phyloP scores from a whole-genome alignment of 495 filamentous ascomycete genomes.

The Physcia stellaris region DNA sequence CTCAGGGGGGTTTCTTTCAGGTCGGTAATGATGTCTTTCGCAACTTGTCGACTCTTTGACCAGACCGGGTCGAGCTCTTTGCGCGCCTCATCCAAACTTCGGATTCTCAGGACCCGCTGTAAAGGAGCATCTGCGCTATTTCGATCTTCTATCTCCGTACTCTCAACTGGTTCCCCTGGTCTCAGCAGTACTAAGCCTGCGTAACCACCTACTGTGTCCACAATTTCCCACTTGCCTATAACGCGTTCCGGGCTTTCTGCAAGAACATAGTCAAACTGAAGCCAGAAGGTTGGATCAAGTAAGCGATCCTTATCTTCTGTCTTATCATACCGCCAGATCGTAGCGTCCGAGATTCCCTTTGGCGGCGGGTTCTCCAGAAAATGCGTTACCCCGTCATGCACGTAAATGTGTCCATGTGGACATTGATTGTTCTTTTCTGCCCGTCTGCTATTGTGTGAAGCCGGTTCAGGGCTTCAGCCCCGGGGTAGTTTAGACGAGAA shows the following conservation, averaged over 20 bases:
- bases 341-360: not conserved
- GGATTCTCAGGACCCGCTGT: slow-evolving; percentile 15
- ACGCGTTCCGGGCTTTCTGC: slow-evolving; percentile 47
- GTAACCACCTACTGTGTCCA: slow-evolving; percentile 57
- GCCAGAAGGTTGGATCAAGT: slow-evolving; percentile 58
- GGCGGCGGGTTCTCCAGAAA: slow-evolving; percentile 44
- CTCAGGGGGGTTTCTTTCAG: no score
- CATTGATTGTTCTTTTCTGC: slow-evolving; percentile 11
- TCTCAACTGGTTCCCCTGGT: slow-evolving; percentile 29
- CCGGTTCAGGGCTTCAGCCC: slow-evolving; percentile 50
- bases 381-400: slow-evolving; percentile 92
- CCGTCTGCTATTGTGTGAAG: slow-evolving; percentile 38
- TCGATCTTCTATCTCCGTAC: slow-evolving; percentile 18
- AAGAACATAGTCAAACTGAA: slow-evolving; percentile 66
- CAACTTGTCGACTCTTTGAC: no score
- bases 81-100: no score
- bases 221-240: slow-evolving; percentile 57
- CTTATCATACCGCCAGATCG: slow-evolving; percentile 41
- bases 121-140: slow-evolving; percentile 20
- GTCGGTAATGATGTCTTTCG: no score
- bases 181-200: slow-evolving; percentile 52
- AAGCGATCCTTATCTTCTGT: slow-evolving; percentile 36
- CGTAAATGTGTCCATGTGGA: slow-evolving; percentile 75
- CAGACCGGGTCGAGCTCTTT: no score
- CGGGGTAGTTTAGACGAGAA: slow-evolving; percentile 79